Base-by-base conservation (phyloP, 768 basidiomycete genomes). In the Boletus rubescentipes region DNA sequence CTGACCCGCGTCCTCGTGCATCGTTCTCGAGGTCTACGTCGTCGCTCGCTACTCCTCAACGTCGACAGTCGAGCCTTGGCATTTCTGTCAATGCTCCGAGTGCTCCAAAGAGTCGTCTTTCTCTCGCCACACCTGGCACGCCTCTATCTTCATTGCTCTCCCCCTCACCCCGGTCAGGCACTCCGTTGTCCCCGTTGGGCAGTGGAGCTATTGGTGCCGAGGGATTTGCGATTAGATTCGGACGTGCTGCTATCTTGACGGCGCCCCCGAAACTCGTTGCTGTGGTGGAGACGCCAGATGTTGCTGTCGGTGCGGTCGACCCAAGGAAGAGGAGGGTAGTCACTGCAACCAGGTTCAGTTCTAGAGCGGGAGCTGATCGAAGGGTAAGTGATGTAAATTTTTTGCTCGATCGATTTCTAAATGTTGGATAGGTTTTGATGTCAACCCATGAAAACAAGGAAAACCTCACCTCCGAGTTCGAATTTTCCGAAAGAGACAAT, bases 271-370 rank as follows among this genome's bases (percentile, higher is more conserved):
- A 85, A 65, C 72, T 94, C 29, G 80, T 94, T 16, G 90, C 87
- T 5, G 74, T 93, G 30, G 86, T 94, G 16, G 89, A 89, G 68
- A 93, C 90, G 10, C 90, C 91, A 0, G 93, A 93, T 66, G 86
- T 93, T 9, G 91, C 85, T n/a, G 83, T 92, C 35, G 93, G 93
- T 9, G 89, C 92, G 21, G 89, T 93, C 9, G 93, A 95, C 68
- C 84, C 90, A 16, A 76, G 79, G 68, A 91, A 93, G 77, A 77
- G 88, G 61, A 75, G 93, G 44, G 89, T 94, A 1, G 87, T 92
- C 14, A 93, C 91, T 49, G 89, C 90, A 8, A 96, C 92, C 16
- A 75, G 93, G 55, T 95, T 94, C 66, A 93, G 91, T 66, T 86
- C 89, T 21, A 76, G 93, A 51, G 74, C 80, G 7, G 93, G 92